Conservation (phyloP, 2,329 filamentous ascomycete genomes). For the Clonostachys rhizophaga region DNA sequence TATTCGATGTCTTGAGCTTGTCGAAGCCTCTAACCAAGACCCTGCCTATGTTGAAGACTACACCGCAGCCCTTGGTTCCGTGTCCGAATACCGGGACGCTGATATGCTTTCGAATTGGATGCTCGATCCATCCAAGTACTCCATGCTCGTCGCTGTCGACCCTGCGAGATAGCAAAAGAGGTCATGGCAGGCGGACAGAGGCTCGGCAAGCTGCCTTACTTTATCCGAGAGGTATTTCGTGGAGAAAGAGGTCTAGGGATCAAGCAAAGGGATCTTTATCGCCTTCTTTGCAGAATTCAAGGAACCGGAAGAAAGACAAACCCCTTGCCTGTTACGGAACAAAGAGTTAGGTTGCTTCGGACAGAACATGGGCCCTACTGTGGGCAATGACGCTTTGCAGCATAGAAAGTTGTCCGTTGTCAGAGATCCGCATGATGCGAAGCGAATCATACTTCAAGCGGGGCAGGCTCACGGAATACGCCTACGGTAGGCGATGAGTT, state of each 20-base stretch:
- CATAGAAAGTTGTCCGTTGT: neutral
- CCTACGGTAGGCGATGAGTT: neutral
- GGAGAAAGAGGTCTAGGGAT: neutral
- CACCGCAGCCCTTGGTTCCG: neutral
- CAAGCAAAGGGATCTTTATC: neutral
- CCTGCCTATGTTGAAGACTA: neutral
- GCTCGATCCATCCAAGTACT: neutral
- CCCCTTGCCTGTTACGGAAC: neutral
- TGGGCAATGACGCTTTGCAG: neutral
- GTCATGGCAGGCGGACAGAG: neutral
- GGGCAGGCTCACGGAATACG: neutral
- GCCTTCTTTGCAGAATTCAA: neutral
- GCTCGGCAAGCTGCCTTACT: neutral
- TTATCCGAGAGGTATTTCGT: neutral
- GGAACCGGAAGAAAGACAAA: neutral
- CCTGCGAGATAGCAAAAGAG: neutral
- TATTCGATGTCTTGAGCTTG: neutral
- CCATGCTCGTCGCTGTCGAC: neutral
- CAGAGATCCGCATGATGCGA: neutral
- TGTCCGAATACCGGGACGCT: neutral
- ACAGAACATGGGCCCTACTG: neutral
- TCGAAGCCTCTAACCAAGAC: neutral
- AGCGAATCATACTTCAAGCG: neutral
- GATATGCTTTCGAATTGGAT: neutral
- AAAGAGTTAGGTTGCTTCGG: neutral